These are phyloP conservation scores for Phytophthora meadii DNA, from an alignment of 352 stramenopile species.

Conservation along the genomic window DNA sequence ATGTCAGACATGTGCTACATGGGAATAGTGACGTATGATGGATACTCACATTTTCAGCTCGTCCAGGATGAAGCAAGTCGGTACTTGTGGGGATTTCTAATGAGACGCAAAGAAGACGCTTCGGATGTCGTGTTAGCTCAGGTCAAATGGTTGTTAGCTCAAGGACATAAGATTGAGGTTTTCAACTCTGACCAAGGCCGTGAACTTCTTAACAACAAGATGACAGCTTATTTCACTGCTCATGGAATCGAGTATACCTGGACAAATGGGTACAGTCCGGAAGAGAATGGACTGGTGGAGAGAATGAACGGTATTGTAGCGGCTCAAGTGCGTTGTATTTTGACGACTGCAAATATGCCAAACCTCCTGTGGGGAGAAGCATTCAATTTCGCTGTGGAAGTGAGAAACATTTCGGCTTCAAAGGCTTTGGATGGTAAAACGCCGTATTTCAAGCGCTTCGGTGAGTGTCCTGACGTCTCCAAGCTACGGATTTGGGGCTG, in stretches of 20 bases:
- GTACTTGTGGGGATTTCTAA: background rate
- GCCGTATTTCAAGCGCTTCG: background rate
- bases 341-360: constrained; percentile 2
- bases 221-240: constrained; percentile 2
- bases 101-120: background rate
- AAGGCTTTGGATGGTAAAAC: background rate
- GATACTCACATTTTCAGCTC: constrained; percentile 6
- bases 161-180: constrained; percentile 4
- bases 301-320: constrained; percentile 14
- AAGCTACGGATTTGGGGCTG: background rate
- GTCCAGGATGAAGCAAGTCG: constrained; percentile 6
- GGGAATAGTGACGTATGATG: background rate
- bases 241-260: constrained; percentile 4
- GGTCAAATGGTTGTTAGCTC: background rate
- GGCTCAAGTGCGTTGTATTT: constrained; percentile 5
- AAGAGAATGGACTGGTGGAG: constrained; percentile 13
- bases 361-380: constrained; percentile 5
- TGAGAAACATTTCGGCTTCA: background rate
- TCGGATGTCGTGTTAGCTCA: background rate
- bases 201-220: background rate
- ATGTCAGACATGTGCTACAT: constrained; percentile 7
- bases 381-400: constrained; percentile 5
- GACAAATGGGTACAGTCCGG: constrained; percentile 9
- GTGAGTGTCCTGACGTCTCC: background rate
- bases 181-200: constrained; percentile 13